These are phyloP conservation scores for Naegleria fowleri DNA, from an alignment of 208 protist species.

Conservation along the genomic window DNA sequence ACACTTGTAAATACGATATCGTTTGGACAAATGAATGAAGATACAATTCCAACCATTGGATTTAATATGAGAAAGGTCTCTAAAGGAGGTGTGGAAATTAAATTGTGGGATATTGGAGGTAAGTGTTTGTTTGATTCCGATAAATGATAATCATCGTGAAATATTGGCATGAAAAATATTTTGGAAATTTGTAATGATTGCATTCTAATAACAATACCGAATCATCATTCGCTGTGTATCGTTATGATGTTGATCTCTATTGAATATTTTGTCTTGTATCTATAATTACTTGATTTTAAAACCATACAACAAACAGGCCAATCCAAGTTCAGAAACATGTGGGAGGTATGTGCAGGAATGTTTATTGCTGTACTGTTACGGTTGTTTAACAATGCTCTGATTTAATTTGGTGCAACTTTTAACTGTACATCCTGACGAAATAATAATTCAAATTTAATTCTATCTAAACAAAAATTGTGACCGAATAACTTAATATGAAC, in stretches of 20 bases:
- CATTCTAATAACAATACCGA: too few species aligned
- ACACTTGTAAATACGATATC: conserved; percentile 41
- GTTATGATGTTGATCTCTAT: background rate
- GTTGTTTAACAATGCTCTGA: background rate
- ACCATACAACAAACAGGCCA: background rate
- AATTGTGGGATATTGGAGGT: conserved; percentile 85
- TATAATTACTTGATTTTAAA: background rate
- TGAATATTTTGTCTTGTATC: background rate
- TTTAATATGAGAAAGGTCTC: conserved; percentile 78
- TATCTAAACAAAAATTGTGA: background rate
- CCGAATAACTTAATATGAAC: background rate
- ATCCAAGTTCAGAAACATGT: conserved; percentile 26
- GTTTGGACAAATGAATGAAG: conserved; percentile 42
- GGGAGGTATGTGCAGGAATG: background rate
- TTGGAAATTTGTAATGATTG: too few species aligned
- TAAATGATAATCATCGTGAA: too few species aligned
- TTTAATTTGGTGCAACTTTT: background rate
- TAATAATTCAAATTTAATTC: background rate
- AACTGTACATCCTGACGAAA: background rate
- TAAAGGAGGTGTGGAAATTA: conserved; percentile 73
- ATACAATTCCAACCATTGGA: conserved; percentile 84
- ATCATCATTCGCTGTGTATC: too few species aligned
- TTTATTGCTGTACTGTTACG: too few species aligned
- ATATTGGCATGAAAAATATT: too few species aligned
- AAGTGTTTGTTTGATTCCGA: conserved; percentile 78